phyloP scores from a whole-genome alignment of 2,329 filamentous ascomycete species.

The Trichophaea hybrida region DNA sequence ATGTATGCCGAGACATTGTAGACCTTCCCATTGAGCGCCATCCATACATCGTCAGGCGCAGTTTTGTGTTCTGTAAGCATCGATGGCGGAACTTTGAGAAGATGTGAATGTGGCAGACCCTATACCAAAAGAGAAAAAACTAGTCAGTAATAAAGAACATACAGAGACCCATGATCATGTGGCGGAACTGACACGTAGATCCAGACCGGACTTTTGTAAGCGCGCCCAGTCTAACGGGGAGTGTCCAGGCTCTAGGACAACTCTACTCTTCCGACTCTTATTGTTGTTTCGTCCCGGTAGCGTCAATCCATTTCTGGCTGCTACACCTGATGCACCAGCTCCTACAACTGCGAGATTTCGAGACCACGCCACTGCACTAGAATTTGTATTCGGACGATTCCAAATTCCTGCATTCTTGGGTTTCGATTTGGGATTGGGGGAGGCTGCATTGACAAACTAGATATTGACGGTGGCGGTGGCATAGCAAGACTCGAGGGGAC shows the following conservation, averaged over 20 bases:
- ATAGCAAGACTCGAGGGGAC: conserved; percentile 16
- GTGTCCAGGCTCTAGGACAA: conserved; percentile 75
- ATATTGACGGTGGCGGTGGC: conserved; percentile 8
- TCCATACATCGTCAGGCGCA: conserved; percentile 80
- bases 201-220: conserved; percentile 16
- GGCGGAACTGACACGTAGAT: conserved; percentile 13
- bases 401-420: conserved; percentile 12
- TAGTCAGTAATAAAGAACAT: not conserved
- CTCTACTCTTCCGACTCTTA: conserved; percentile 46
- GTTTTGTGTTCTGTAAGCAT: conserved; percentile 66
- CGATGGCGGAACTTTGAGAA: conserved; percentile 63
- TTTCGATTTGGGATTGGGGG: conserved; percentile 31
- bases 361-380: conserved; percentile 14
- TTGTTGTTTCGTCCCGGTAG: conserved; percentile 27
- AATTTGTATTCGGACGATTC: conserved; percentile 7
- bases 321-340: conserved; percentile 19
- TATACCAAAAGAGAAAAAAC: not conserved
- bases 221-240: conserved; percentile 88
- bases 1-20: conserved; percentile 89
- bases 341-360: conserved; percentile 28
- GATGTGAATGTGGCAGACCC: conserved; percentile 30
- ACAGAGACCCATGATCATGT: not conserved
- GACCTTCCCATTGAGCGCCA: conserved; percentile 71
- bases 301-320: conserved; percentile 16
- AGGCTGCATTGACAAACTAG: conserved; percentile 28